Percentiles rank a stretch among this genome's conserved stretches.
These are phyloP conservation scores for Fusarium sororula DNA, from an alignment of 2,329 filamentous ascomycete species.

Conservation along the genomic window DNA sequence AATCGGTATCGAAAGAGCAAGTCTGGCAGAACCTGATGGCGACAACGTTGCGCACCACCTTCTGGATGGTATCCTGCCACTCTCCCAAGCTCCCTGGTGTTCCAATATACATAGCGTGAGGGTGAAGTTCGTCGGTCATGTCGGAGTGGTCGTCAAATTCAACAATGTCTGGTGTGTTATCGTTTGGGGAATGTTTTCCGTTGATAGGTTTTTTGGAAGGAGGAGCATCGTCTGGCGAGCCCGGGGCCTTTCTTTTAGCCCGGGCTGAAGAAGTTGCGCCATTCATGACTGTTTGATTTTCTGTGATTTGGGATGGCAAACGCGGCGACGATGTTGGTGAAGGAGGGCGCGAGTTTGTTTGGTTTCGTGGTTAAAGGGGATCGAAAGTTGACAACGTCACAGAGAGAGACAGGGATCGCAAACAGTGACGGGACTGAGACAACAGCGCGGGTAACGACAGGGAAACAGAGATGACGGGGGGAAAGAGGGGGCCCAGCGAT, in stretches of 20 bases:
- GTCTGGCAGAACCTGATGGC: slow-evolving; percentile 99
- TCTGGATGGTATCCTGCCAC: slow-evolving; percentile 96
- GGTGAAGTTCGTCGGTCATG: slow-evolving; percentile 52
- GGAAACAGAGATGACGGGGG: slow-evolving; percentile 35
- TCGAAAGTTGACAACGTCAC: slow-evolving; percentile 20
- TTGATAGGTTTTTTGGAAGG: slow-evolving; percentile 53
- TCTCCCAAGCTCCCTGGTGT: slow-evolving; percentile 62
- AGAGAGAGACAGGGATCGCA: slow-evolving; percentile 35
- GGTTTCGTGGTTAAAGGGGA: slow-evolving; percentile 11
- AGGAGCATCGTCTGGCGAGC: slow-evolving; percentile 50
- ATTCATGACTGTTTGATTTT: slow-evolving; percentile 52
- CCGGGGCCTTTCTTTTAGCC: slow-evolving; percentile 63
- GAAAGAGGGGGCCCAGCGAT: slow-evolving; percentile 17
- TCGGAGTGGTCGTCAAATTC: slow-evolving; percentile 54
- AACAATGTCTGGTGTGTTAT: slow-evolving; percentile 58
- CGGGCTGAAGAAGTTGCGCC: slow-evolving; percentile 52
- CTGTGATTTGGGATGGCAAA: neutral
- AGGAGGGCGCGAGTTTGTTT: slow-evolving; percentile 7
- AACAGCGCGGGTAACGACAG: slow-evolving; percentile 36
- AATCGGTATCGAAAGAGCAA: slow-evolving; percentile 96
- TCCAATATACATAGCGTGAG: slow-evolving; percentile 49
- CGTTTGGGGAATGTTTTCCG: slow-evolving; percentile 59
- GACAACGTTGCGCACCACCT: slow-evolving; percentile 92
- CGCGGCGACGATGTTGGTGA: slow-evolving; percentile 5
- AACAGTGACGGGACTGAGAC: slow-evolving; percentile 20